Percentiles rank a stretch among this genome's conserved stretches.
Evolutionary conservation across 2,329 filamentous ascomycete species (phyloP).

Genomic region (Clarireedia paspali): DNA sequence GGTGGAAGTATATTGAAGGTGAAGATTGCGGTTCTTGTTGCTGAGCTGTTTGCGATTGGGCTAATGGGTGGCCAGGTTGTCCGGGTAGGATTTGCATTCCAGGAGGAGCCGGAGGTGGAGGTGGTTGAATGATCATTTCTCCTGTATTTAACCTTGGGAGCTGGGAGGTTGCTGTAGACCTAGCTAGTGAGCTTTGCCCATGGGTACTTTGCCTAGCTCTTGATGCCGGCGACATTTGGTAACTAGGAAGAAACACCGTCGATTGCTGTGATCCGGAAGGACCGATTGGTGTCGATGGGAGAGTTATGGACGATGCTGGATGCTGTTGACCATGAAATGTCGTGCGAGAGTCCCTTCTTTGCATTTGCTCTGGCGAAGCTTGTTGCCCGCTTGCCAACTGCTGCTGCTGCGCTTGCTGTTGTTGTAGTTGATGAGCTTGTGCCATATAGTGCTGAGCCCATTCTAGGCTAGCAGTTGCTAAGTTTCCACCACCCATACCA

Average conservation of each 20-base stretch:
- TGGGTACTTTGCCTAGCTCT: conserved; percentile 24
- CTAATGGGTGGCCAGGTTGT: conserved; percentile 39
- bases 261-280: conserved; percentile 19
- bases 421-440: conserved; percentile 42
- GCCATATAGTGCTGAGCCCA: conserved; percentile 61
- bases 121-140: conserved; percentile 32
- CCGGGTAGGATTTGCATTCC: conserved; percentile 37
- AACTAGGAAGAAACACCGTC: conserved; percentile 24
- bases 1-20: conserved; percentile 80
- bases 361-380: conserved; percentile 46
- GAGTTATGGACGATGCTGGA: conserved; percentile 18
- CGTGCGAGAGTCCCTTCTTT: conserved; percentile 44
- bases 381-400: conserved; percentile 39
- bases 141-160: conserved; percentile 37
- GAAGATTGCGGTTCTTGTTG: conserved; percentile 52
- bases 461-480: conserved; percentile 55
- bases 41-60: conserved; percentile 40
- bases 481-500: conserved; percentile 56
- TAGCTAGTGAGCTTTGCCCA: conserved; percentile 19
- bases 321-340: conserved; percentile 21
- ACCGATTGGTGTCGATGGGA: conserved; percentile 27
- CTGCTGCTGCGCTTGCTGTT: conserved; percentile 27
- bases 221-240: conserved; percentile 29
- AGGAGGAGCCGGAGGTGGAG: conserved; percentile 30
- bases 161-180: conserved; percentile 26